Base-by-base conservation (phyloP, 805 yeast genomes). In the Metschnikowia koreensis region DNA sequence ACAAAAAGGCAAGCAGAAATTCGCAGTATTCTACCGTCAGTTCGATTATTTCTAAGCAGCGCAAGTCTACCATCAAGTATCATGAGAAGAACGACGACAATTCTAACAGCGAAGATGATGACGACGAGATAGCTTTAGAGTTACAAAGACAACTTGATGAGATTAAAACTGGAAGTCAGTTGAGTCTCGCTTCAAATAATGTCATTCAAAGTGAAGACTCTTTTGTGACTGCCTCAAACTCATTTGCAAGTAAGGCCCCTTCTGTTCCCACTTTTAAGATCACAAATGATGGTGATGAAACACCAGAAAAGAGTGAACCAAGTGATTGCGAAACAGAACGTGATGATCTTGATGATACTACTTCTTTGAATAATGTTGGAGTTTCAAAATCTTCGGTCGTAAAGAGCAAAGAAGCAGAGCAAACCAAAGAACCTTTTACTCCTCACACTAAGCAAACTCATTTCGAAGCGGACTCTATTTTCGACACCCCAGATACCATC, bases 21-120 rank as follows among this genome's bases (percentile, higher is more conserved):
- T 69, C 75, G 48, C 75, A 68, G 41, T 52, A 71, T 27, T 73
- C 78, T 10, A 74, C 71, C 64, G 71, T 73, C 11, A 72, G 77
- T 50, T 73, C 77, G 0, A 70, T 74, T 45, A 65, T 74, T 31
- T 71, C 76, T 7, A 73, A 70, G 53, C 73, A 64, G 16, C 52
- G 48, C 41, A 36, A 48, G n/a, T 44, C 52, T 11, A 44, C 17
- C 6, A 34, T 48, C 15, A n/a, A 34, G 38, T 27, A 8, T n/a
- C 9, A 27, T 28, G 41, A n/a, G 10, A 64, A 66, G 42, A 62
- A 66, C 6, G 58, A 54, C 10, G 54, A 60, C 36, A 42, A 38
- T 22, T 10, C 33, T 10, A 29, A 10, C 10, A 38, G 38, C 5
- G 45, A 33, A n/a, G 58, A 57, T 5, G 73, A 70, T 11, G 73